Evolutionary conservation across 1,139 yeast genomes (phyloP).

Genomic region (Chernovozyma sophiae-reginae): DNA sequence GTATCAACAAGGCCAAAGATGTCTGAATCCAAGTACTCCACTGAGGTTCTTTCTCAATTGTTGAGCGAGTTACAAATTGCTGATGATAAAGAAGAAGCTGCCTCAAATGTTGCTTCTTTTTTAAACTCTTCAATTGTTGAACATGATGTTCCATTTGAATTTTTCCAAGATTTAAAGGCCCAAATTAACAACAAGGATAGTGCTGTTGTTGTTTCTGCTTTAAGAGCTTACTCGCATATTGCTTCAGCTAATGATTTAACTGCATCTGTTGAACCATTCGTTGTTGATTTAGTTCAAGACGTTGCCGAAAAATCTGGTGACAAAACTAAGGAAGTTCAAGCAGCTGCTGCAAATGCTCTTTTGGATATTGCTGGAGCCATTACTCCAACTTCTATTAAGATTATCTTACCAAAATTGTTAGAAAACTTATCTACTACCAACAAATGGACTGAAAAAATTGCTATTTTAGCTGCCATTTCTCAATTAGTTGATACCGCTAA

Average conservation of each 20-base stretch:
- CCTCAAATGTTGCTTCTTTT: slow-evolving; percentile 87
- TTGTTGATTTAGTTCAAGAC: slow-evolving; percentile 68
- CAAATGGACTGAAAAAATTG: slow-evolving; percentile 99
- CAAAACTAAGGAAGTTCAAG: slow-evolving; percentile 74
- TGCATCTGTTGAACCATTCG: slow-evolving; percentile 93
- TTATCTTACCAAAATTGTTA: slow-evolving; percentile 77
- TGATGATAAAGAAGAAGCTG: slow-evolving; percentile 83
- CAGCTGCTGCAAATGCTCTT: slow-evolving; percentile 68
- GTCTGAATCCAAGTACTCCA: slow-evolving; percentile 57
- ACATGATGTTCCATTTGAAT: slow-evolving; percentile 79
- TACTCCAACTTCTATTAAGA: slow-evolving; percentile 93
- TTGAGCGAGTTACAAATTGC: slow-evolving; percentile 92
- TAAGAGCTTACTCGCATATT: slow-evolving; percentile 80
- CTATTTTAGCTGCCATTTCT: slow-evolving; percentile 78
- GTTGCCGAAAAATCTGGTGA: slow-evolving; percentile 85
- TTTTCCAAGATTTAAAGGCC: slow-evolving; percentile 8
- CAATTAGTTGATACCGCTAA: slow-evolving; percentile 92
- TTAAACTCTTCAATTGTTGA: slow-evolving; percentile 96
- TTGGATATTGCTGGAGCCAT: slow-evolving; percentile 72
- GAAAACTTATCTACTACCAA: slow-evolving; percentile 65
- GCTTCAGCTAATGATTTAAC: slow-evolving; percentile 75
- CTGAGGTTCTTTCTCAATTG: slow-evolving; percentile 88
- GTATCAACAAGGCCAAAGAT: slow-evolving; percentile 9
- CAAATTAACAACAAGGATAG: slow-evolving; percentile 57
- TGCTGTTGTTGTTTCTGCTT: slow-evolving; percentile 63